Conservation (phyloP, 805 yeast species). For the Candida silvicultrix region DNA sequence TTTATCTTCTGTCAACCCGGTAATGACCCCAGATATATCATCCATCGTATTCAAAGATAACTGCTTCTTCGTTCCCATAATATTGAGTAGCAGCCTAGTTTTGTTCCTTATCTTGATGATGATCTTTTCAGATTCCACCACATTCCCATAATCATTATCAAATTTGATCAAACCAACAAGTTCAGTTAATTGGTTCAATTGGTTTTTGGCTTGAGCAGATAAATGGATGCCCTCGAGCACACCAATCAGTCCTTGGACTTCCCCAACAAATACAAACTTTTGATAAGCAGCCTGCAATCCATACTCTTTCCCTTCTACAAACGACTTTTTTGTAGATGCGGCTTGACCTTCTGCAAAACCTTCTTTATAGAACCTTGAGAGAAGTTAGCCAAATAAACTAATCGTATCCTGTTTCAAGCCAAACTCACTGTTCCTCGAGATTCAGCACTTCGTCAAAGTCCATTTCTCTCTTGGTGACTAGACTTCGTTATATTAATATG, state of each 20-base stretch:
- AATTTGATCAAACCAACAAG: constrained; percentile 26
- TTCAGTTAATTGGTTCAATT: constrained; percentile 22
- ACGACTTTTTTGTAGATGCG: constrained; percentile 54
- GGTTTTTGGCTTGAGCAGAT: constrained; percentile 16
- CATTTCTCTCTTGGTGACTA: too few species aligned
- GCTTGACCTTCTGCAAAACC: constrained; percentile 70
- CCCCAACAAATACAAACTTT: constrained; percentile 63
- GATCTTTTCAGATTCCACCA: constrained; percentile 46
- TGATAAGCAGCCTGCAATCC: constrained; percentile 81
- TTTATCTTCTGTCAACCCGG: constrained; percentile 15
- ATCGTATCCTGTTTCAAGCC: too few species aligned
- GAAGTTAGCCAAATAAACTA: constrained; percentile 4
- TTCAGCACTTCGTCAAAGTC: constrained; percentile 51
- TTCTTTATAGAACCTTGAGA: constrained; percentile 43
- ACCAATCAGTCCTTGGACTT: constrained; percentile 45
- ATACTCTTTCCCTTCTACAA: constrained; percentile 72
- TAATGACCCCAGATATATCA: constrained; percentile 4
- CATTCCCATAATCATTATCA: constrained; percentile 49
- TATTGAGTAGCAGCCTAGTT: constrained; percentile 42
- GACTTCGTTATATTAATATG: too few species aligned
- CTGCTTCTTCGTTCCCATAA: constrained; percentile 18
- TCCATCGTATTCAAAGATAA: constrained; percentile 13
- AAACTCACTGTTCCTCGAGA: constrained; percentile 44
- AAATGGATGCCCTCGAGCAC: constrained; percentile 28
- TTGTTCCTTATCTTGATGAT: constrained; percentile 54